Evolutionary conservation across 257 asterid species (phyloP), one percentile per base, ranked within the genome.

Genomic region (Nicotiana noctiflora): DNA sequence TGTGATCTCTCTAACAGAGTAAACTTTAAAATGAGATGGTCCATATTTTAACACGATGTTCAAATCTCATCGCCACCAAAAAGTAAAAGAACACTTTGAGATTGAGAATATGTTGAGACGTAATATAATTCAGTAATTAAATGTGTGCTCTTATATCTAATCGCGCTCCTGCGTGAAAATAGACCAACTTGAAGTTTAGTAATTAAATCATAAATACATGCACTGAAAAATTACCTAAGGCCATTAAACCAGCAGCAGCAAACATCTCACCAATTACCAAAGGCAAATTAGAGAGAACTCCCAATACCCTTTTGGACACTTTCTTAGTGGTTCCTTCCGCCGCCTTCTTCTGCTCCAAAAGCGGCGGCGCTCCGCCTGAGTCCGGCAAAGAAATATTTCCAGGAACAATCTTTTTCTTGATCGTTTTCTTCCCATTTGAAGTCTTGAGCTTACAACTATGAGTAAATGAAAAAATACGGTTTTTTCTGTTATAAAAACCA

Each of bases 211-310:
- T 40, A 8, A 31, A 29, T 8, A 2, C 32, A 31, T 65, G 25
- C 32, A 65, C 53, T 14, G 21, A 40, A 23, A 23, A 34, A 76
- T 14, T 90, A 95, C 99, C 99, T 86, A 93, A 79, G 82, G 97
- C 96, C 96, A 95, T 89, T 76, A 95, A 87, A 64, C 83, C 94
- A 87, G 97, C 98, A 87, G 91, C 80, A 21, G 88, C 86, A 72
- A 88, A 86, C 98, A 91, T 93, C 84, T 95, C 98, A 19, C 88
- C 82, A 80, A 95, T 85, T 82, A 97, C 97, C 90, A 93, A 85
- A 61, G 95, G 92, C 92, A 95, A 88, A 89, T 91, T 90, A 12
- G 96, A 85, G 77, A 93, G 91, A 81, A 84, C 63, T 6, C 94
- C 72, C 87, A 95, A 72, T 12, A 85, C 86, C 84, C 83, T 90